Evolutionary conservation across 495 filamentous ascomycete species (phyloP), one percentile per base, ranked within the genome.

Genomic region (Bathelium albidoporum): DNA sequence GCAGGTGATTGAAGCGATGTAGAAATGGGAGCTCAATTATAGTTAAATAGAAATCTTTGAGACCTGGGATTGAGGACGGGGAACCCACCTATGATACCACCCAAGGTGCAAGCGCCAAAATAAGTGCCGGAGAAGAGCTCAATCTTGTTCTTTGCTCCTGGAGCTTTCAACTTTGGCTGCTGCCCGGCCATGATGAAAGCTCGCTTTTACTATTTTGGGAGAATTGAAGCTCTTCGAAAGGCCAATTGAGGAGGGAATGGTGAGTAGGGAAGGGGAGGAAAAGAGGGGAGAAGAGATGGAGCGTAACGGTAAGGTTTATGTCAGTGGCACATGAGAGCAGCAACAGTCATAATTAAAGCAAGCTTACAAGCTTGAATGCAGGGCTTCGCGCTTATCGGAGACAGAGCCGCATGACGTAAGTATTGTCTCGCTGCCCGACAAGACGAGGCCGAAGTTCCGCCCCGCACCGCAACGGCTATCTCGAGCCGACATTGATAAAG

Each of bases 111-210:
- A 44, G 82, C 83, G 45, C 72, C 77, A 70, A 88, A 89, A 69
- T 89, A 89, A 60, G 82, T 86, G 60, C 76, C 72, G n/a, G 82
- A 82, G 69, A 84, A 86, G 63, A 85, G 80, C 76, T 87, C 84
- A 66, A 89, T 87, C 65, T 73, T 72, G 52, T 44, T 66, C 36
- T 66, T 58, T 2, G 67, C 20, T n/a, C 49, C 22, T 9, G 49
- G 49, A 9, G 44, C 1, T 49, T 49, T 49, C 11, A 49, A 20
- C 44, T 55, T 55, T 29, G 26, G 49, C 4, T 55, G 49, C 49
- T 55, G 49, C 49, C 22, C 49, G 22, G 49, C 49, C 49, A 55
- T 55, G 49, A 1, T 16, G 22, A 9, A 11, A 11, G 24, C 49
- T 55, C 11, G 24, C 5, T 20, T 26, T 29, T 11, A 55, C 24